phyloP scores from a whole-genome alignment of 257 asterid species.

The Catharanthus roseus region DNA sequence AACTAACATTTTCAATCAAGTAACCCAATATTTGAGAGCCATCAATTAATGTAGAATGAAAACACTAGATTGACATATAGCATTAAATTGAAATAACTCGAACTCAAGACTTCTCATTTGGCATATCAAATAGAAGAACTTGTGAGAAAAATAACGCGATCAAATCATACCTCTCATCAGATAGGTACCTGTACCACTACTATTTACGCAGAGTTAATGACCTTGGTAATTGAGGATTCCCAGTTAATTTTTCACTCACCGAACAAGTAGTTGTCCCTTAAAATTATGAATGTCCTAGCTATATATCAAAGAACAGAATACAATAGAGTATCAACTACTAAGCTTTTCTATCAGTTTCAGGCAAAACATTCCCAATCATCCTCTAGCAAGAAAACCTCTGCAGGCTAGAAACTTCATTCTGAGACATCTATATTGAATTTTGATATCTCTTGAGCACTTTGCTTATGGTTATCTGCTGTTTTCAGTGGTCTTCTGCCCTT shows the following conservation, averaged over 20 bases:
- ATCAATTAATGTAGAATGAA: no score
- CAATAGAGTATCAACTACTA: no score
- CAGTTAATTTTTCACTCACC: not conserved
- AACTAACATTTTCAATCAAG: no score
- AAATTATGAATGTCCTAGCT: not conserved
- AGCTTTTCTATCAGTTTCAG: not conserved
- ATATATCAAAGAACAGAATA: not conserved
- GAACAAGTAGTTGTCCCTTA: not conserved
- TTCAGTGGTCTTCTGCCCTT: slow-evolving; percentile 66
- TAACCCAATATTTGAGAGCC: no score
- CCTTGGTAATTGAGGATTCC: not conserved
- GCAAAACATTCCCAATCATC: not conserved
- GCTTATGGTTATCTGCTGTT: slow-evolving; percentile 16
- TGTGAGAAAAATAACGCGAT: no score
- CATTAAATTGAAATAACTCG: no score
- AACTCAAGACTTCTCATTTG: no score
- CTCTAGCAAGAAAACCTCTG: not conserved
- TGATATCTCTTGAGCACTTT: not conserved
- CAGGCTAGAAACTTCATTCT: not conserved
- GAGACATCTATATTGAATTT: not conserved
- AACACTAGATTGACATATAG: no score
- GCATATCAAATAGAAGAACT: no score
- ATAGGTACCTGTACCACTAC: no score
- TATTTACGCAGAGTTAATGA: not conserved
- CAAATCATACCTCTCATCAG: no score